Conservation (phyloP, 805 yeast genomes). For the Wickerhamomyces queroliae region DNA sequence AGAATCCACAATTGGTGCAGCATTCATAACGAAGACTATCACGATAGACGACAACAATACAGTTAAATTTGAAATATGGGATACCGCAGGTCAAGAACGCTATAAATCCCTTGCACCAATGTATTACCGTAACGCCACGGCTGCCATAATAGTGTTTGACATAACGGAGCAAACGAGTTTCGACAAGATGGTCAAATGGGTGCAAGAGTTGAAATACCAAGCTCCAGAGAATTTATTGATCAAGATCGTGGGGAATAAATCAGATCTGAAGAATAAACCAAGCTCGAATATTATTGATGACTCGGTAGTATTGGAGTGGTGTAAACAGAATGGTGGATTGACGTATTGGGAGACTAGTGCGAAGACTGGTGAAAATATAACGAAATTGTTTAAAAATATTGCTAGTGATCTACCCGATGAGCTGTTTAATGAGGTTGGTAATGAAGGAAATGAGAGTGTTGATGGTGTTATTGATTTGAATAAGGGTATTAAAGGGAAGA, state of each 20-base stretch:
- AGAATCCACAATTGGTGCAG: constrained; percentile 98
- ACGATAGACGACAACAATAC: no score
- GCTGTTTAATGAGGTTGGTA: neutral
- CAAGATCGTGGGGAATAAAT: constrained; percentile 83
- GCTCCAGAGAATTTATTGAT: constrained; percentile 70
- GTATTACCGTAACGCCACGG: constrained; percentile 75
- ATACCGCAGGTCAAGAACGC: constrained; percentile 94
- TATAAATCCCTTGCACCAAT: constrained; percentile 79
- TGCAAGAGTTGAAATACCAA: constrained; percentile 84
- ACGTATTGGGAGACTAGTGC: constrained; percentile 34
- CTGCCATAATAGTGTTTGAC: constrained; percentile 88
- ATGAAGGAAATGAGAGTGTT: constrained; percentile 11
- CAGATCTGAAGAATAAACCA: constrained; percentile 41
- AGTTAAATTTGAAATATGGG: constrained; percentile 53
- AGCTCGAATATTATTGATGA: constrained; percentile 18
- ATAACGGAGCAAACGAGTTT: constrained; percentile 66
- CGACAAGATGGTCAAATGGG: constrained; percentile 80
- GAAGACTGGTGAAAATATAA: constrained; percentile 60
- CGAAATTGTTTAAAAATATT: constrained; percentile 32
- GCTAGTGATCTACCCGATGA: constrained; percentile 43
- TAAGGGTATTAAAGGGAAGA: no score
- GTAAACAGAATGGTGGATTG: constrained; percentile 26
- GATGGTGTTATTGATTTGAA: constrained; percentile 6
- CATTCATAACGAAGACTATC: constrained; percentile 83
- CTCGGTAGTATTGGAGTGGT: constrained; percentile 31